Percentiles rank a stretch among this genome's conserved stretches.
phyloP scores from a whole-genome alignment of 1,284 basidiomycete genomes.

The Cutaneotrichosporon cutaneum region DNA sequence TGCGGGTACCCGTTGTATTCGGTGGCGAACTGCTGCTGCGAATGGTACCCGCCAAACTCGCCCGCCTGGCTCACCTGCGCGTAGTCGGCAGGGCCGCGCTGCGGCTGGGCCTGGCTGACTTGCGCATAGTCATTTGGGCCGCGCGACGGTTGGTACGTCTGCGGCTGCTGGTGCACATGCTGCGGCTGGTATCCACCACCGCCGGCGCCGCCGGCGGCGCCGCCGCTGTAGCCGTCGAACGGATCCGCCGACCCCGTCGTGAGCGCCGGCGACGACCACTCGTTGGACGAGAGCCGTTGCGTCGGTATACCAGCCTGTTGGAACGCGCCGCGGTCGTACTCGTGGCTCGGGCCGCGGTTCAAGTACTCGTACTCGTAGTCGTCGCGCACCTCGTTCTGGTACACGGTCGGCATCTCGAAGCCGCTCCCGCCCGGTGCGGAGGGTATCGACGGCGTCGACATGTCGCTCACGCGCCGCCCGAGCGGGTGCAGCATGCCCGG shows the following conservation, averaged over 20 bases:
- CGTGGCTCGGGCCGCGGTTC: neutral
- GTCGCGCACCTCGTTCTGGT: conserved; percentile 4
- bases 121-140: conserved; percentile 3
- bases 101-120: neutral
- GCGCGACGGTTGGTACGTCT: too few species aligned
- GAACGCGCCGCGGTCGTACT: neutral
- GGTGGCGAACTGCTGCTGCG: neutral
- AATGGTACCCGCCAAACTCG: neutral
- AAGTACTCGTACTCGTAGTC: conserved; percentile 5
- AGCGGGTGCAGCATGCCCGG: neutral
- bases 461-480: conserved; percentile 1
- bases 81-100: neutral
- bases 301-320: neutral
- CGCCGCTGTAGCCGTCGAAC: neutral
- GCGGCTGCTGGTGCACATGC: neutral
- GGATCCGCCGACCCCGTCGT: neutral
- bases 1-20: neutral
- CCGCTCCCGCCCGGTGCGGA: neutral
- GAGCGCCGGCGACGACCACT: neutral
- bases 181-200: neutral
- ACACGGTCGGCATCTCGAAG: neutral
- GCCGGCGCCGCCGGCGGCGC: too few species aligned
- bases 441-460: conserved; percentile 1
- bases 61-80: neutral
- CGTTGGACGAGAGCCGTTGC: conserved; percentile 1